Base-by-base conservation (phyloP, 768 basidiomycete species). In the Lactarius deliciosus region DNA sequence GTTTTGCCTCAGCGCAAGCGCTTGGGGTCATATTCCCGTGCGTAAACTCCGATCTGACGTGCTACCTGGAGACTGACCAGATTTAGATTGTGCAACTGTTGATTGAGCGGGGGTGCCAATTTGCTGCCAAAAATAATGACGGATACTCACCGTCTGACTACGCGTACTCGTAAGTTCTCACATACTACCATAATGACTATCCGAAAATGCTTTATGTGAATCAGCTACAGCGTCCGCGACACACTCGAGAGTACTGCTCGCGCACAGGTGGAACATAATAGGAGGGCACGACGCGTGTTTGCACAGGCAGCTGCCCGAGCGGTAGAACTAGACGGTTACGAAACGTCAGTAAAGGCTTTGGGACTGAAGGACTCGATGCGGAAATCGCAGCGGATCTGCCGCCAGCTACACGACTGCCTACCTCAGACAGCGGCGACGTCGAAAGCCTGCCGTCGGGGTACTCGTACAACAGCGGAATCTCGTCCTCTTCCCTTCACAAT, bases 121-220 rank as follows among this genome's bases (percentile, higher is more conserved):
- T 86, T 75, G 79, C 85, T 32, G 88, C 88, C 25, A 85, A 89
- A 69, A 98, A 98, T 75, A 94, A 94, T 66, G 87, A 92, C 68
- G 94, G 94, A 0, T 97, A 94, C 75, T 92, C 91, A 11, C 89
- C 96, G 11, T 88, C 89, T 0, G 96, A 98, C 77, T 97, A 96
- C 76, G 93, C 95, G 18, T 97, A 92, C 75, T 92, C 91, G 85
- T 91, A 74, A 66, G 89, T 82, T 41, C 55, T 63, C 50, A 63
- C 30, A 16, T 45, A 15, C 22, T 62, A 45, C 50, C 25, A 38
- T 20, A 20, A 63, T 20, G 16, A 61, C 64, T 22, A 60, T 53
- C 70, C 70, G 69, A 73, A 66, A 72, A 72, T 65, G 53, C 36
- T 15, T 56, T 47, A 18, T 64, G 61, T 70, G 53, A 40, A 63